These are phyloP conservation scores for Isochrysis galbana DNA, from an alignment of 78 protist species.

Conservation along the genomic window DNA sequence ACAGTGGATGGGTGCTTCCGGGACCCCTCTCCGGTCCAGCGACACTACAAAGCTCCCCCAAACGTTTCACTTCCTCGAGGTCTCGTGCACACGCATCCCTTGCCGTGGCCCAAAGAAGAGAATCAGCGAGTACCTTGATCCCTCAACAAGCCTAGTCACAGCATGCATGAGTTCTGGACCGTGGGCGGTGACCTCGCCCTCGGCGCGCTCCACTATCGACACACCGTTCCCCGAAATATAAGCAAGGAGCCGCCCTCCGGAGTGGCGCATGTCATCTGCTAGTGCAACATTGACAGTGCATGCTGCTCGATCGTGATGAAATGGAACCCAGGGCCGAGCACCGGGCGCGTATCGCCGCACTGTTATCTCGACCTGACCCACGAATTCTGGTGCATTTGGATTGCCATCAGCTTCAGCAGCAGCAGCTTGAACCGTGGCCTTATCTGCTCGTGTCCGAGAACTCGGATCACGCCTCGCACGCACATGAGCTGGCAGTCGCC, in stretches of 20 bases:
- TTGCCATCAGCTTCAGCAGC: too few relatives aligned
- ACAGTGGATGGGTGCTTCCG: too few relatives aligned
- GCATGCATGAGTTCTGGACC: not conserved
- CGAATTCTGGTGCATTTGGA: not conserved
- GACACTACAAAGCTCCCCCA: too few relatives aligned
- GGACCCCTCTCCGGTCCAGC: too few relatives aligned
- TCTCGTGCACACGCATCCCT: not conserved
- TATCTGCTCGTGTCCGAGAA: not conserved
- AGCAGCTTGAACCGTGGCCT: not conserved
- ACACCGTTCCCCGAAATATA: not conserved
- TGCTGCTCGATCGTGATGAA: not conserved
- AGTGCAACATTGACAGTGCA: not conserved
- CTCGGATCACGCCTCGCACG: too few relatives aligned
- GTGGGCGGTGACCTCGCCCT: not conserved
- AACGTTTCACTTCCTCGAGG: too few relatives aligned
- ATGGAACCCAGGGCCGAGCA: not conserved
- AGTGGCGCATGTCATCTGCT: not conserved
- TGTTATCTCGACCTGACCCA: not conserved
- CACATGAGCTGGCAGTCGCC: not conserved
- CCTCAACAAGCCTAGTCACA: not conserved
- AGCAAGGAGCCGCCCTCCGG: not conserved
- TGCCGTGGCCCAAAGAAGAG: not conserved
- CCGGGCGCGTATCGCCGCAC: not conserved
- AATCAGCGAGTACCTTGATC: not conserved
- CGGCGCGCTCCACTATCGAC: not conserved